These are phyloP conservation scores for Liriodendron chinense DNA, from an alignment of 164 flowering plant species.

Conservation along the genomic window DNA sequence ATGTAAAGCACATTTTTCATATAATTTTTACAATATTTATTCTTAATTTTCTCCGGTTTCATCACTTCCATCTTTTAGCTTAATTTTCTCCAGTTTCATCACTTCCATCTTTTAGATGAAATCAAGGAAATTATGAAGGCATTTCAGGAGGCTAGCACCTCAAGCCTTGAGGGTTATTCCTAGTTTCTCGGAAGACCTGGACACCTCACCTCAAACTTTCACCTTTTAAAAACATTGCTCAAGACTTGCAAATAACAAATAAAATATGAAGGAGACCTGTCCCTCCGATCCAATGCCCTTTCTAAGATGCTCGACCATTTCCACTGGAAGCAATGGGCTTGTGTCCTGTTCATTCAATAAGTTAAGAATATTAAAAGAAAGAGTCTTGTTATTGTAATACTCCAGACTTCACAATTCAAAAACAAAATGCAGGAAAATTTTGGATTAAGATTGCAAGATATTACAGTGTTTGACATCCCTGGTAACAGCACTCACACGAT, in stretches of 20 bases:
- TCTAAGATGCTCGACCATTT: conserved; percentile 85
- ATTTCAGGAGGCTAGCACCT: too few relatives aligned
- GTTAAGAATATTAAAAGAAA: not conserved
- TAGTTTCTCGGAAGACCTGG: too few relatives aligned
- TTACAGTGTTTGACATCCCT: not conserved
- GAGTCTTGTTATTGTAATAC: too few relatives aligned
- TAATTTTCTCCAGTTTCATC: too few relatives aligned
- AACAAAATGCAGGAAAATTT: not conserved
- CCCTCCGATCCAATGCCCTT: conserved; percentile 65
- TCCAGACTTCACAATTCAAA: not conserved
- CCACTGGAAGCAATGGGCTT: conserved; percentile 49
- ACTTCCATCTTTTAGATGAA: not conserved
- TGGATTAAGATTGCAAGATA: not conserved
- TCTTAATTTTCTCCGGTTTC: too few relatives aligned
- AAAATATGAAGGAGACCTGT: conserved; percentile 51
- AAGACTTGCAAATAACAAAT: not conserved
- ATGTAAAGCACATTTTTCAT: too few relatives aligned
- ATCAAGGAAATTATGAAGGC: too few relatives aligned
- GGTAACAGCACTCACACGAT: too few relatives aligned
- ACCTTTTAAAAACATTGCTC: not conserved
- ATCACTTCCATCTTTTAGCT: not conserved
- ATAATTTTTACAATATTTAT: too few relatives aligned
- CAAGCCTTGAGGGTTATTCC: too few relatives aligned
- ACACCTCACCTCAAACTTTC: too few relatives aligned
- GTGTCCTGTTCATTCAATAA: conserved; percentile 48